phyloP scores from a whole-genome alignment of 169 alveolate species.

The Neospora caninum region DNA sequence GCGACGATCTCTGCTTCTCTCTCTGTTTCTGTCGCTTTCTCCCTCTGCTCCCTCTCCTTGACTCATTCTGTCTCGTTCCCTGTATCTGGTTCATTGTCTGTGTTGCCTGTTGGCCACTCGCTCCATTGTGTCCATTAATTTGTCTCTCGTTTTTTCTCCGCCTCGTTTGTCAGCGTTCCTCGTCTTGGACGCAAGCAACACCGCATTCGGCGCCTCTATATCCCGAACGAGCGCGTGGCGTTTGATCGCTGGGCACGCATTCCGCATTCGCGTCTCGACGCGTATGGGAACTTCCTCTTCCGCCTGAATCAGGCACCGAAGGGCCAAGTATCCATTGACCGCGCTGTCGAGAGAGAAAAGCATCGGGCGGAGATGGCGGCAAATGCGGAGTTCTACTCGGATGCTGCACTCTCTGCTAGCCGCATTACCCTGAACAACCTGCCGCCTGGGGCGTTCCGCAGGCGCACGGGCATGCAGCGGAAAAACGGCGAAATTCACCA shows the following conservation, averaged over 20 bases:
- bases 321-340: neutral
- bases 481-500: slow-evolving; percentile 13
- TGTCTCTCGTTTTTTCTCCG: neutral
- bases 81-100: too few species aligned
- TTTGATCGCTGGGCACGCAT: slow-evolving; percentile 32
- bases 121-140: neutral
- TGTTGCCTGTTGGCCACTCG: too few species aligned
- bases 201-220: neutral
- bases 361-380: neutral
- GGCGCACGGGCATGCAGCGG: neutral
- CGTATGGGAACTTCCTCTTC: slow-evolving; percentile 11
- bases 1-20: neutral
- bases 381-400: neutral
- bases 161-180: neutral
- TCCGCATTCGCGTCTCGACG: slow-evolving; percentile 2
- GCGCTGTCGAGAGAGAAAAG: neutral
- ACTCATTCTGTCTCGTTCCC: too few species aligned
- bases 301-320: neutral
- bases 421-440: neutral
- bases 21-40: neutral
- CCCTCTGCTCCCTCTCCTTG: neutral
- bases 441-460: neutral
- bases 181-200: neutral
- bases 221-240: neutral
- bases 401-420: neutral